Percentiles rank a stretch among this genome's conserved stretches.
Evolutionary conservation across 2,329 filamentous ascomycete species (phyloP).

Genomic region (Trichoderma oligosporum): DNA sequence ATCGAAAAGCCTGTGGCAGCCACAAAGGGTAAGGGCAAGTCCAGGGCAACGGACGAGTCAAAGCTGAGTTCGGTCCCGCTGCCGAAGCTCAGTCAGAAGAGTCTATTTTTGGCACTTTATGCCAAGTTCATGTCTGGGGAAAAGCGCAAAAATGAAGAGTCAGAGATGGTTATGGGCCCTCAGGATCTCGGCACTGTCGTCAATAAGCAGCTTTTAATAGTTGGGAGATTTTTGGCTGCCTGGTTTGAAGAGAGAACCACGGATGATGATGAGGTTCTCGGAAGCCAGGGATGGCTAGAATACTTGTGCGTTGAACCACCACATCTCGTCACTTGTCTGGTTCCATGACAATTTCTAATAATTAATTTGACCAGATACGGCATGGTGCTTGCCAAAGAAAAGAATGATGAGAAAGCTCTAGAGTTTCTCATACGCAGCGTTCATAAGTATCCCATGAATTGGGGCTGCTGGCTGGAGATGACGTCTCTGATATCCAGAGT

Average conservation of each 20-base stretch:
- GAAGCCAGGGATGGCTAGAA: conserved; percentile 89
- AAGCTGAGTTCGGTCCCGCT: conserved; percentile 33
- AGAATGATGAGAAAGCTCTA: conserved; percentile 81
- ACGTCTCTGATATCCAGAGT: conserved; percentile 72
- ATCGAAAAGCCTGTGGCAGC: conserved; percentile 34
- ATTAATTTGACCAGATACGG: conserved; percentile 58
- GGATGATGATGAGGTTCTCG: conserved; percentile 55
- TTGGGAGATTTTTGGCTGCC: conserved; percentile 71
- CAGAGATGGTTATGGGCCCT: conserved; percentile 94
- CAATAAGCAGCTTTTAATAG: conserved; percentile 78
- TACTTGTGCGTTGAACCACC: conserved; percentile 55
- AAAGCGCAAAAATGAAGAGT: conserved; percentile 93
- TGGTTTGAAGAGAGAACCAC: conserved; percentile 70
- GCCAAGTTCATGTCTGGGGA: conserved; percentile 91
- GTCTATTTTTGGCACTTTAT: conserved; percentile 86
- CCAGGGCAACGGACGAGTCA: conserved; percentile 29
- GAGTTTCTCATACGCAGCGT: conserved; percentile 86
- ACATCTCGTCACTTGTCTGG: background rate
- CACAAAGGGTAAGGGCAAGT: conserved; percentile 57
- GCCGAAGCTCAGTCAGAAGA: conserved; percentile 76
- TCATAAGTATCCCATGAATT: conserved; percentile 88
- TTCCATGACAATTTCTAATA: background rate
- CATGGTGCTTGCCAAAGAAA: conserved; percentile 82
- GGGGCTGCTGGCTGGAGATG: conserved; percentile 95
- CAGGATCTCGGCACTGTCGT: conserved; percentile 78